Percentiles rank a stretch among this genome's conserved stretches.
Evolutionary conservation across 116 monocot species (phyloP).

Genomic region (Papilionanthe hybrid): DNA sequence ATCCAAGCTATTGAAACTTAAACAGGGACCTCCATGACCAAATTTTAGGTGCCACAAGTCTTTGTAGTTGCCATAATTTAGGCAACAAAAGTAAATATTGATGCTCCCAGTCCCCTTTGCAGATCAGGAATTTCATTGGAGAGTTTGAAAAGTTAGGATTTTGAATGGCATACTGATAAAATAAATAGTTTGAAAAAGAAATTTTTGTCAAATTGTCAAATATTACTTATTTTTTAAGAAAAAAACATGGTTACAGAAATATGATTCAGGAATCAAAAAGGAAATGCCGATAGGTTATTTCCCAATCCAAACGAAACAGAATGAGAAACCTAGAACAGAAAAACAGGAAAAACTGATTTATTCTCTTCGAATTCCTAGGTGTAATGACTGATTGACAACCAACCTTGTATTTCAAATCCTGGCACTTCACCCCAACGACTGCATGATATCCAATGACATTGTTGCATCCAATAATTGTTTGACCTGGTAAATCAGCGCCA

Average conservation of each 20-base stretch:
- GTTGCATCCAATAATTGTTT: constrained; percentile 63
- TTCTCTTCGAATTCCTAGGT: too few species aligned
- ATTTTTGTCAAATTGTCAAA: neutral
- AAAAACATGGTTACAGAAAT: neutral
- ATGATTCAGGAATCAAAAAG: neutral
- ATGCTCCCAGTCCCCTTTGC: too few species aligned
- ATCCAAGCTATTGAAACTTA: too few species aligned
- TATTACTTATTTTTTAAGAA: neutral
- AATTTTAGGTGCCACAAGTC: too few species aligned
- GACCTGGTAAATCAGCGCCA: constrained; percentile 83
- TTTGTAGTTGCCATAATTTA: too few species aligned
- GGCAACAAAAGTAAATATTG: too few species aligned
- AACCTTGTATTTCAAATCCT: constrained; percentile 96
- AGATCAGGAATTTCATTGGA: too few species aligned
- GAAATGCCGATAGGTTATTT: neutral
- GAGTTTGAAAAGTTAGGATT: too few species aligned
- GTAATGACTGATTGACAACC: neutral
- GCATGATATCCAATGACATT: constrained; percentile 85
- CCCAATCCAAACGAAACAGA: neutral
- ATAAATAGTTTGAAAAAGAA: neutral
- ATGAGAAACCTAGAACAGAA: neutral
- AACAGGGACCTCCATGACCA: too few species aligned
- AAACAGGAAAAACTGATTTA: neutral
- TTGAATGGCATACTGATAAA: too few species aligned
- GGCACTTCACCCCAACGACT: constrained; percentile 74